phyloP scores from a whole-genome alignment of 768 basidiomycete species.

The Russula lepida region DNA sequence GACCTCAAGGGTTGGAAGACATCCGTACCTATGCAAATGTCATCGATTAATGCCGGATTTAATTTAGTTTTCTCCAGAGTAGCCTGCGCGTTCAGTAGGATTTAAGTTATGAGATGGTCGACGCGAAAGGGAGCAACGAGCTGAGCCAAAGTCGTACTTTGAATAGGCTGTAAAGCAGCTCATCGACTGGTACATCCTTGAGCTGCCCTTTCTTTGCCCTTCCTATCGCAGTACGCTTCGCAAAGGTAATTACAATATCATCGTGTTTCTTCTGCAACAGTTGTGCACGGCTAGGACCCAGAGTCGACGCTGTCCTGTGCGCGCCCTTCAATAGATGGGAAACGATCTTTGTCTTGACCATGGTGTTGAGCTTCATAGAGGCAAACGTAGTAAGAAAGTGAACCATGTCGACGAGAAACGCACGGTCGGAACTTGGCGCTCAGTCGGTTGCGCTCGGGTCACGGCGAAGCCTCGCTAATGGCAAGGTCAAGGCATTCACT shows the following conservation, averaged over 20 bases:
- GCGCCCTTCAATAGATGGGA: background rate
- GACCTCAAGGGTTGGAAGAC: background rate
- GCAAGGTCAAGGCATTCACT: background rate
- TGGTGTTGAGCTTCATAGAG: background rate
- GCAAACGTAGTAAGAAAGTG: background rate
- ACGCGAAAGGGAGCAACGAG: background rate
- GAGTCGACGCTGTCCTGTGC: conserved; percentile 22
- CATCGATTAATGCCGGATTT: conserved; percentile 65
- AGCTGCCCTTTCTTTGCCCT: conserved; percentile 86
- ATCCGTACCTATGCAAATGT: conserved; percentile 71
- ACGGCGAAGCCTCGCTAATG: background rate
- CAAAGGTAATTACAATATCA: conserved; percentile 87
- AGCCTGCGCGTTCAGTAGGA: conserved; percentile 38
- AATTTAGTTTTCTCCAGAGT: conserved; percentile 57
- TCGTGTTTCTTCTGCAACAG: conserved; percentile 64
- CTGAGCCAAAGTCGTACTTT: conserved; percentile 38
- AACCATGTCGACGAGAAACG: background rate
- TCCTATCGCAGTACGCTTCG: conserved; percentile 84
- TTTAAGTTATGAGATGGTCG: background rate
- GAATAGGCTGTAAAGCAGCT: conserved; percentile 75
- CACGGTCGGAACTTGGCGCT: conserved; percentile 5
- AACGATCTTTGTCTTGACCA: background rate
- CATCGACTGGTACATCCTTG: conserved; percentile 82
- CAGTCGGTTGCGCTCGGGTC: background rate
- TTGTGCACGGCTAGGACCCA: conserved; percentile 30